phyloP scores from a whole-genome alignment of 169 alveolate genomes.

The Plasmodium yoelii region DNA sequence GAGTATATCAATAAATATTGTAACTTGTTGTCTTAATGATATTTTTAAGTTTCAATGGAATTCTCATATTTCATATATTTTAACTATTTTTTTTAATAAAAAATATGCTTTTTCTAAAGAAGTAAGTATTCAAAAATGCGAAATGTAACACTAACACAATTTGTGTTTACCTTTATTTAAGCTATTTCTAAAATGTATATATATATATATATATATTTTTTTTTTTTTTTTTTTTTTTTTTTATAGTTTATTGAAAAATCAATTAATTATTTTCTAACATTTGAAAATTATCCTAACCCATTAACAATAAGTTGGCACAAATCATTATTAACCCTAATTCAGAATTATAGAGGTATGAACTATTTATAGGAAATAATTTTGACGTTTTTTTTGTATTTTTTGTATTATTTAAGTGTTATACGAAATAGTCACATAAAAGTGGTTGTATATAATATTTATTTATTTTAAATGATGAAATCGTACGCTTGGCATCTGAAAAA shows the following conservation, averaged over 20 bases:
- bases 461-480: slow-evolving; percentile 54
- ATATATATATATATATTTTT: too few relatives aligned
- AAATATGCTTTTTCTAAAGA: slow-evolving; percentile 93
- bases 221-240: not conserved
- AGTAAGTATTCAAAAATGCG: too few relatives aligned
- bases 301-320: slow-evolving; percentile 97
- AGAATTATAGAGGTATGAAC: slow-evolving; percentile 87
- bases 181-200: not conserved
- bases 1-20: slow-evolving; percentile 93
- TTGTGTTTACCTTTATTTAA: not conserved
- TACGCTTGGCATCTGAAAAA: slow-evolving; percentile 77
- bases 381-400: not conserved
- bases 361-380: not conserved
- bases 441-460: not conserved
- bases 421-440: not conserved
- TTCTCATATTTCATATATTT: slow-evolving; percentile 91
- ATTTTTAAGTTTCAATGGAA: slow-evolving; percentile 91
- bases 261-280: slow-evolving; percentile 80
- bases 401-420: not conserved
- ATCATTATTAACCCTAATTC: slow-evolving; percentile 90
- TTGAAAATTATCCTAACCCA: slow-evolving; percentile 81
- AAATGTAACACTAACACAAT: too few relatives aligned
- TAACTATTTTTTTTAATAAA: slow-evolving; percentile 93
- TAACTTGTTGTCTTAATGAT: slow-evolving; percentile 93
- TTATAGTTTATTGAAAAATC: slow-evolving; percentile 81